Evolutionary conservation across 495 filamentous ascomycete species (phyloP).

Genomic region (Podospora fimiseda): DNA sequence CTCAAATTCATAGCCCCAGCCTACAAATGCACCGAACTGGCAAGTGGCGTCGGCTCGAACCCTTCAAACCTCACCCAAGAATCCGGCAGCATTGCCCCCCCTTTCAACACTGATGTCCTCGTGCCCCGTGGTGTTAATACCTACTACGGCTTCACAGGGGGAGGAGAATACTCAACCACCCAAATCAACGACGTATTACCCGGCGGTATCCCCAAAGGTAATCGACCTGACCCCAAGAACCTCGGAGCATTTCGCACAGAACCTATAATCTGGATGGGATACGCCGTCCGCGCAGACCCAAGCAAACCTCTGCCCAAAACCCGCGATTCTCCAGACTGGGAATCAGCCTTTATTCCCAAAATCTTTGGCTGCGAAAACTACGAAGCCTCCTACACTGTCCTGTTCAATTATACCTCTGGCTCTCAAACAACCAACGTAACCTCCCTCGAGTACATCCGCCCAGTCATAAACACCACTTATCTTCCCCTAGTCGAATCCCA

Average conservation of each 20-base stretch:
- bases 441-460: slow-evolving; percentile 19
- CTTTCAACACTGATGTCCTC: slow-evolving; percentile 27
- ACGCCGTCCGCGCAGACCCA: slow-evolving; percentile 20
- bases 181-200: slow-evolving; percentile 28
- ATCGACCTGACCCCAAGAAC: slow-evolving; percentile 27
- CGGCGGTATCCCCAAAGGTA: slow-evolving; percentile 24
- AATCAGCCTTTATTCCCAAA: slow-evolving; percentile 28
- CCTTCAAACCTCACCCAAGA: slow-evolving; percentile 22
- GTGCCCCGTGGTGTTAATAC: slow-evolving; percentile 27
- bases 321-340: slow-evolving; percentile 20
- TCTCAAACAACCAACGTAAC: slow-evolving; percentile 25
- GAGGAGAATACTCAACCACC: slow-evolving; percentile 30
- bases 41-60: slow-evolving; percentile 26
- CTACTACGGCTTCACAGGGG: slow-evolving; percentile 30
- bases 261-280: slow-evolving; percentile 33
- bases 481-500: slow-evolving; percentile 23
- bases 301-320: slow-evolving; percentile 15
- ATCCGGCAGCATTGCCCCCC: slow-evolving; percentile 22
- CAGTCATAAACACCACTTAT: slow-evolving; percentile 33
- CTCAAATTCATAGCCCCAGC: slow-evolving; percentile 30
- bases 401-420: slow-evolving; percentile 27
- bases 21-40: slow-evolving; percentile 33
- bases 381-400: slow-evolving; percentile 29
- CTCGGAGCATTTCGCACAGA: slow-evolving; percentile 35
- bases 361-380: slow-evolving; percentile 36